Percentiles rank a stretch among this genome's conserved stretches.
phyloP scores from a whole-genome alignment of 2,329 filamentous ascomycete species.

The Colletotrichum sp. region DNA sequence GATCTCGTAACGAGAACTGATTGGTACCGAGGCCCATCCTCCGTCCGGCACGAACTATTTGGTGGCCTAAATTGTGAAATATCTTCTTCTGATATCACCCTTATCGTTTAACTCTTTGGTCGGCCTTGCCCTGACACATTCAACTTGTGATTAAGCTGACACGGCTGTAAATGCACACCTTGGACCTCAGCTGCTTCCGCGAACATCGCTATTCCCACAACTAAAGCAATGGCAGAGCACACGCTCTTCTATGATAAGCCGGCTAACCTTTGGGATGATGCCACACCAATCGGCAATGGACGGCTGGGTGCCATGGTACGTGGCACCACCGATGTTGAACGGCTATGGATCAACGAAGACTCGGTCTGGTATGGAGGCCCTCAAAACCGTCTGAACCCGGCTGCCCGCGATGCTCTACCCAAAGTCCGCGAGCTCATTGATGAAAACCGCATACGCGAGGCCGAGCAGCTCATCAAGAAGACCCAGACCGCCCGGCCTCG shows the following conservation, averaged over 20 bases:
- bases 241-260: neutral
- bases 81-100: neutral
- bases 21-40: neutral
- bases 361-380: constrained; percentile 46
- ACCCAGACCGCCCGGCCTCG: neutral
- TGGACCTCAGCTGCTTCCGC: neutral
- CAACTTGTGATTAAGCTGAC: neutral
- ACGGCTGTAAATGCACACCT: neutral
- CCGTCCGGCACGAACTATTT: neutral
- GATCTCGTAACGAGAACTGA: neutral
- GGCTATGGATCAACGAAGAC: constrained; percentile 49
- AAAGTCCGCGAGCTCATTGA: neutral
- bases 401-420: constrained; percentile 20
- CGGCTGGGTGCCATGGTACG: constrained; percentile 40
- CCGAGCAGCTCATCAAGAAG: neutral
- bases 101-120: neutral
- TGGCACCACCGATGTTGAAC: constrained; percentile 34
- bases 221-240: neutral
- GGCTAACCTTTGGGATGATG: neutral
- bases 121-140: neutral
- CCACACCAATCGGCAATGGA: constrained; percentile 48
- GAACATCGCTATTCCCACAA: neutral
- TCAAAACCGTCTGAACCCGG: constrained; percentile 39
- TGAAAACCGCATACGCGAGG: neutral
- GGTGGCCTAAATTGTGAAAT: neutral